Evolutionary conservation across 805 yeast genomes (phyloP).

Genomic region (Barnettozyma siamensis): DNA sequence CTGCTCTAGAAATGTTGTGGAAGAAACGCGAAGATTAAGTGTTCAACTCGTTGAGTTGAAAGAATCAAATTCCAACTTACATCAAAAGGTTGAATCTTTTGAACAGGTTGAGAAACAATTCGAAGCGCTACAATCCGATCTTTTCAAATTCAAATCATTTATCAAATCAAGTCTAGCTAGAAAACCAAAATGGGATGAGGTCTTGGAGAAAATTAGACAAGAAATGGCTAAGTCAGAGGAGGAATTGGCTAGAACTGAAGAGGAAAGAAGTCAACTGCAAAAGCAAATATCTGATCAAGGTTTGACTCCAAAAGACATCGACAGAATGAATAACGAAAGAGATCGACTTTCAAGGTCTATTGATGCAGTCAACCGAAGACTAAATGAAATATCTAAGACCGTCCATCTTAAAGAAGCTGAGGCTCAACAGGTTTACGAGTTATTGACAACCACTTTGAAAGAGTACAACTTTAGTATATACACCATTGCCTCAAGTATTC

Average conservation of each 20-base stretch:
- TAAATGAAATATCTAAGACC: conserved; percentile 41
- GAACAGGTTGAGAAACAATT: conserved; percentile 51
- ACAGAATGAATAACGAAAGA: conserved; percentile 54
- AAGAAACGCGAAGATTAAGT: conserved; percentile 38
- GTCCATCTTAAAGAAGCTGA: conserved; percentile 45
- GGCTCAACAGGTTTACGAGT: conserved; percentile 43
- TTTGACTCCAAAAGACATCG: conserved; percentile 56
- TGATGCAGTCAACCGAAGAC: conserved; percentile 38
- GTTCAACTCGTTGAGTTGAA: conserved; percentile 36
- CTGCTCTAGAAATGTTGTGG: conserved; percentile 43
- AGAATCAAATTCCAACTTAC: conserved; percentile 35
- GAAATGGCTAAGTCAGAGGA: conserved; percentile 45
- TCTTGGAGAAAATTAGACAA: conserved; percentile 47
- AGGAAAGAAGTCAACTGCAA: conserved; percentile 37
- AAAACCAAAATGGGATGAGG: conserved; percentile 56
- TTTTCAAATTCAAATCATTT: conserved; percentile 64
- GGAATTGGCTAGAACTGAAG: conserved; percentile 37
- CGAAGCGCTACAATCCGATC: conserved; percentile 63
- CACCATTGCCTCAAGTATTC: conserved; percentile 36
- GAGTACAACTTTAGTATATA: conserved; percentile 53
- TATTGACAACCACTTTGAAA: conserved; percentile 45
- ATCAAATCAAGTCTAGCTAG: conserved; percentile 61
- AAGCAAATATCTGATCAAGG: conserved; percentile 47
- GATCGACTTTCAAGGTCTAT: conserved; percentile 51
- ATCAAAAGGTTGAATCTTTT: conserved; percentile 40